Evolutionary conservation across 768 basidiomycete genomes (phyloP).

Genomic region (Pleurotus platypus): DNA sequence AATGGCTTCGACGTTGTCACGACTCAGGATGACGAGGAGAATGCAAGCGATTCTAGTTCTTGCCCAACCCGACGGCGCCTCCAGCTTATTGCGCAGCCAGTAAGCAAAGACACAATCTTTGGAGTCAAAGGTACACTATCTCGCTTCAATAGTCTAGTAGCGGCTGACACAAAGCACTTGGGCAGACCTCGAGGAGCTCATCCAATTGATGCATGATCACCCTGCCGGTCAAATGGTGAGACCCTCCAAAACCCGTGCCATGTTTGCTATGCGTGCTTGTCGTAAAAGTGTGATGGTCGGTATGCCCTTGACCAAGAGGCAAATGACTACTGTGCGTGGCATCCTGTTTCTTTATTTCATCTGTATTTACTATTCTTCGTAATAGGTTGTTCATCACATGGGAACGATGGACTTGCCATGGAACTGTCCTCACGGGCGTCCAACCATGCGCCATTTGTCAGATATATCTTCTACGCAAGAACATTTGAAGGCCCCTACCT

Average conservation of each 20-base stretch:
- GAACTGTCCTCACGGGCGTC: conserved; percentile 86
- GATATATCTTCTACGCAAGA: conserved; percentile 35
- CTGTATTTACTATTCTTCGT: conserved; percentile 5
- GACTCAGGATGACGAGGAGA: conserved; percentile 41
- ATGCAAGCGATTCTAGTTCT: neutral
- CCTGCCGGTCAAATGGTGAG: conserved; percentile 82
- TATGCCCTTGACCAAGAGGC: conserved; percentile 66
- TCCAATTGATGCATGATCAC: conserved; percentile 78
- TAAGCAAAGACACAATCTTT: conserved; percentile 89
- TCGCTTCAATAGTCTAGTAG: neutral
- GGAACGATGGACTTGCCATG: conserved; percentile 82
- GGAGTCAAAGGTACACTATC: conserved; percentile 69
- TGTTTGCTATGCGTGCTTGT: conserved; percentile 98
- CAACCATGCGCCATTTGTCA: conserved; percentile 75
- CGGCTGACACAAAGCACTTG: conserved; percentile 4
- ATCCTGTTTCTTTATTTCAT: neutral
- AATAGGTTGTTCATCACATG: conserved; percentile 75
- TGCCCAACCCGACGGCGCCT: conserved; percentile 40
- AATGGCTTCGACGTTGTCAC: conserved; percentile 89
- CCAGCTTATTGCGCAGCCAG: conserved; percentile 75
- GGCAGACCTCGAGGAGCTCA: conserved; percentile 87
- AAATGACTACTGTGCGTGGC: conserved; percentile 70
- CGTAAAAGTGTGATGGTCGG: conserved; percentile 97
- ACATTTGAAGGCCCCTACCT: neutral
- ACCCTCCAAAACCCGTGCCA: conserved; percentile 87